Evolutionary conservation across 768 basidiomycete species (phyloP).

Genomic region (Trametes sanguinea): DNA sequence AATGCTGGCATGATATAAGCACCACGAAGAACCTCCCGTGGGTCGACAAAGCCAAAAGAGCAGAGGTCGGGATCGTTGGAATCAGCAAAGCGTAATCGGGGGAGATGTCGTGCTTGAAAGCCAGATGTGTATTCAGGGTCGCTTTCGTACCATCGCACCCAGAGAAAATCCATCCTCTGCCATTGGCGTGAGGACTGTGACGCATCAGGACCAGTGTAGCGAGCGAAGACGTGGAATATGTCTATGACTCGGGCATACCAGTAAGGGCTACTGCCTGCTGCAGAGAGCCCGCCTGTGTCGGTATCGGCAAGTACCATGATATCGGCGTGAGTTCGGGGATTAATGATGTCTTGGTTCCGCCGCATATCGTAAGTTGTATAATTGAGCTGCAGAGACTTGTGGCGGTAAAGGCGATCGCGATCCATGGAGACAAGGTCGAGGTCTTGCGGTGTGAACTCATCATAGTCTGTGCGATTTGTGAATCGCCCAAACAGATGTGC

Average conservation of each 20-base stretch:
- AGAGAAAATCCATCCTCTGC: conserved; percentile 35
- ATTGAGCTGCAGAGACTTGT: conserved; percentile 37
- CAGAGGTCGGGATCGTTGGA: neutral
- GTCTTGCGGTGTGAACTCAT: conserved; percentile 27
- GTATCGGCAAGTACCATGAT: conserved; percentile 30
- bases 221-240: conserved; percentile 27
- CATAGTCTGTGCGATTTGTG: conserved; percentile 31
- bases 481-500: conserved; percentile 34
- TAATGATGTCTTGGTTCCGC: conserved; percentile 43
- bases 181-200: neutral
- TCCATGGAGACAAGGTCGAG: conserved; percentile 10
- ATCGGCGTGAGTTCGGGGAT: conserved; percentile 38
- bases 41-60: conserved; percentile 49
- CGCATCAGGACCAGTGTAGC: conserved; percentile 5
- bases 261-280: too few relatives aligned
- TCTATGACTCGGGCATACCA: conserved; percentile 31
- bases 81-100: neutral
- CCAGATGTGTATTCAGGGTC: conserved; percentile 24
- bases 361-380: conserved; percentile 47
- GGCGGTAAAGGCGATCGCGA: conserved; percentile 32
- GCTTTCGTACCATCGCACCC: conserved; percentile 39
- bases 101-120: neutral
- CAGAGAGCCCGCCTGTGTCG: neutral
- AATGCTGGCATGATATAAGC: conserved; percentile 48
- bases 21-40: conserved; percentile 39